Conservation (phyloP, 768 basidiomycete genomes). For the Lactarius hatsudake region DNA sequence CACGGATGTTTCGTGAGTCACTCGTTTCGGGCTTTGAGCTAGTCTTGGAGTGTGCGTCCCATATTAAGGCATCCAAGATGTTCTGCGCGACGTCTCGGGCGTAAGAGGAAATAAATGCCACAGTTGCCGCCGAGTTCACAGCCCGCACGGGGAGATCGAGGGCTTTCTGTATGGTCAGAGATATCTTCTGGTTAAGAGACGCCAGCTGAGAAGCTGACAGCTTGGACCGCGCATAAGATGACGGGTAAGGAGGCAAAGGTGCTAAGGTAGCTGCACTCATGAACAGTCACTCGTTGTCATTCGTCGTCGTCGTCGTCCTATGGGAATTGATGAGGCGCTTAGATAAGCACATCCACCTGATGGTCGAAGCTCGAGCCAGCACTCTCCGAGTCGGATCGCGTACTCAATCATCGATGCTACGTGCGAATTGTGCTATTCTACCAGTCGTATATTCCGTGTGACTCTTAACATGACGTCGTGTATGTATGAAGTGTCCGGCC, state of each 20-base stretch:
- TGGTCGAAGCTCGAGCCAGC: neutral
- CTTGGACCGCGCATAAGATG: constrained; percentile 44
- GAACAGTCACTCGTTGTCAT: neutral
- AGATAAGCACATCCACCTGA: neutral
- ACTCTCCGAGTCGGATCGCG: neutral
- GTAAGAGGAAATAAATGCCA: constrained; percentile 55
- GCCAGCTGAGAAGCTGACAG: constrained; percentile 53
- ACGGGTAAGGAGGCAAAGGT: constrained; percentile 56
- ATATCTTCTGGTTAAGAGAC: constrained; percentile 47
- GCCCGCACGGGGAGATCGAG: constrained; percentile 50
- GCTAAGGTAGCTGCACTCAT: constrained; percentile 26
- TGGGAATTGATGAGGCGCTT: neutral
- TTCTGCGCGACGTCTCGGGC: constrained; percentile 54
- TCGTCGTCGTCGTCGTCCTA: neutral
- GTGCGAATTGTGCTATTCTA: too few species aligned
- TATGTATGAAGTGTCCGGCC: neutral
- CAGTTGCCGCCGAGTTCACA: constrained; percentile 44
- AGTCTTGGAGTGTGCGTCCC: constrained; percentile 38
- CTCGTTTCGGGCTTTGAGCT: constrained; percentile 21
- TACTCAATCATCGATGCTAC: too few species aligned
- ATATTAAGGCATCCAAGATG: constrained; percentile 55
- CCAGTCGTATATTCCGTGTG: too few species aligned
- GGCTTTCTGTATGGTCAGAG: constrained; percentile 44
- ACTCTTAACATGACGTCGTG: neutral
- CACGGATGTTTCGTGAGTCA: constrained; percentile 46